These are phyloP conservation scores for Cucurbita maxima DNA, from an alignment of 306 rosid genomes.

Conservation along the genomic window DNA sequence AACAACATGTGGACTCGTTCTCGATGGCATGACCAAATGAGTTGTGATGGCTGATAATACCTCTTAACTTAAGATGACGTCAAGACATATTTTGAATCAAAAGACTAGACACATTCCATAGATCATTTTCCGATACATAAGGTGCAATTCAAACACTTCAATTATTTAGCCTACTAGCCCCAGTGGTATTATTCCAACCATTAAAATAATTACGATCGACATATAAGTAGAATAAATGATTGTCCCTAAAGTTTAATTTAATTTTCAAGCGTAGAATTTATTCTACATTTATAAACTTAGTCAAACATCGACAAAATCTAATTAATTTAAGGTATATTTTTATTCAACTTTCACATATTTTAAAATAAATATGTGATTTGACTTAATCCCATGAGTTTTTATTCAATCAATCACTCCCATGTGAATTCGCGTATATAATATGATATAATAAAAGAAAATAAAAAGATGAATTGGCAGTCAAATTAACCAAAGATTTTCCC, in stretches of 20 bases:
- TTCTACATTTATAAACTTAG: background rate
- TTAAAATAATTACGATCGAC: no score
- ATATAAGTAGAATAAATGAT: no score
- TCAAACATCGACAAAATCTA: background rate
- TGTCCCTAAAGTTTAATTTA: background rate
- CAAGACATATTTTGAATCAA: no score
- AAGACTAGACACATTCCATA: background rate
- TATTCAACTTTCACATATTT: background rate
- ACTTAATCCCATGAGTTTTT: background rate
- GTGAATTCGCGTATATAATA: background rate
- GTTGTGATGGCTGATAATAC: no score
- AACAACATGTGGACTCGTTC: no score
- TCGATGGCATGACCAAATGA: no score
- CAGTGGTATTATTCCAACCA: constrained; percentile 1
- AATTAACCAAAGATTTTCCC: background rate
- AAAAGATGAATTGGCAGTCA: background rate
- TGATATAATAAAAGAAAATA: background rate
- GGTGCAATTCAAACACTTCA: background rate
- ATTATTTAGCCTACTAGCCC: constrained; percentile 7
- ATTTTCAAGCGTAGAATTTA: background rate
- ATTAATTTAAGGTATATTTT: background rate
- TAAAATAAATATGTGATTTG: background rate
- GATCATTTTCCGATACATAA: background rate
- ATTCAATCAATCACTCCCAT: background rate
- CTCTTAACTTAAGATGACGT: no score